These are phyloP conservation scores for Yamadazyma phyllophila DNA, from an alignment of 805 yeast genomes.

Conservation along the genomic window DNA sequence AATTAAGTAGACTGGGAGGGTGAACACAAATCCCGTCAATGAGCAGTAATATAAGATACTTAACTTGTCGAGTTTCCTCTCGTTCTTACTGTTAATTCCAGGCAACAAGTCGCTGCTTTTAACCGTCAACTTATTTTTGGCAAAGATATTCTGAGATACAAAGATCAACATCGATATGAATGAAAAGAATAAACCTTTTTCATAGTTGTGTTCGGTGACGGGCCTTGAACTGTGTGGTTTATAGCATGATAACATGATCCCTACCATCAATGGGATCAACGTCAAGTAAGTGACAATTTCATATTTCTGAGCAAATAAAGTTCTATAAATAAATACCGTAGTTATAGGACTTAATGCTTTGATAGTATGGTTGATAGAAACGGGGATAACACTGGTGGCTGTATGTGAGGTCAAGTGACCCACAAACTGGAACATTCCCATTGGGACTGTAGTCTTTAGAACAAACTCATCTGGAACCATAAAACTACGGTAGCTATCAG, in stretches of 20 bases:
- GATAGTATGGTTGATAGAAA: slow-evolving; percentile 91
- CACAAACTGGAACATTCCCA: slow-evolving; percentile 90
- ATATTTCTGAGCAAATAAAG: slow-evolving; percentile 59
- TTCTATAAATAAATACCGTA: slow-evolving; percentile 76
- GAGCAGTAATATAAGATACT: slow-evolving; percentile 74
- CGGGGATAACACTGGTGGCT: slow-evolving; percentile 90
- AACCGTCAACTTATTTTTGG: slow-evolving; percentile 66
- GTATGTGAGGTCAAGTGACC: slow-evolving; percentile 92
- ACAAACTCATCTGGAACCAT: slow-evolving; percentile 53
- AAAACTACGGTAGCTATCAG: slow-evolving; percentile 35
- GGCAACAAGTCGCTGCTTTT: slow-evolving; percentile 28
- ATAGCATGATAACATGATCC: slow-evolving; percentile 79
- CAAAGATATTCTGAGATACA: slow-evolving; percentile 77
- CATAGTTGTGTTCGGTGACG: slow-evolving; percentile 11
- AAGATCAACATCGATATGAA: slow-evolving; percentile 62
- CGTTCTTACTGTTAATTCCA: slow-evolving; percentile 11
- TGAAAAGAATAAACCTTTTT: slow-evolving; percentile 49
- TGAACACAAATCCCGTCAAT: slow-evolving; percentile 60
- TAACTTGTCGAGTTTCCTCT: slow-evolving; percentile 60
- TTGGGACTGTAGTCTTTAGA: slow-evolving; percentile 74
- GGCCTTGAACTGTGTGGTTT: slow-evolving; percentile 31
- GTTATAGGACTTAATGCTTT: slow-evolving; percentile 89
- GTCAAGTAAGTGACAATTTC: slow-evolving; percentile 69
- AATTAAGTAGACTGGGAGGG: slow-evolving; percentile 63
- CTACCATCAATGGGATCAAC: slow-evolving; percentile 71